These are phyloP conservation scores for Hypoxylon perforatum DNA, from an alignment of 495 filamentous ascomycete genomes.

Conservation along the genomic window DNA sequence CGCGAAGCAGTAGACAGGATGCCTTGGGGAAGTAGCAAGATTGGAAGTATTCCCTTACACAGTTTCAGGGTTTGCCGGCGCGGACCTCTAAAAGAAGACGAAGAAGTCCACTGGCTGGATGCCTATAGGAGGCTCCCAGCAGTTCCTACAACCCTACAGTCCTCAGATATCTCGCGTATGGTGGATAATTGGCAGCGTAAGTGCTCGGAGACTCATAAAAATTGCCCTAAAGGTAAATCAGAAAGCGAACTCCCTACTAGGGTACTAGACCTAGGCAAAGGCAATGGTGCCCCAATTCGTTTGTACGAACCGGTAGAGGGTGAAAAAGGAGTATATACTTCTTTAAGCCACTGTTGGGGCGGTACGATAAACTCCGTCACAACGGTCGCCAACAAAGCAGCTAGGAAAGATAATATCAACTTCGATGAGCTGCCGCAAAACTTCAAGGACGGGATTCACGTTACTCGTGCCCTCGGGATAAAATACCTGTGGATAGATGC, in stretches of 20 bases:
- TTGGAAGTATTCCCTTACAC: conserved; percentile 24
- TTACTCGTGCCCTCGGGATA: conserved; percentile 39
- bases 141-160: background rate
- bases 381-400: conserved; percentile 4
- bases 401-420: conserved; percentile 13
- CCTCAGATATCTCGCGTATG: conserved; percentile 1
- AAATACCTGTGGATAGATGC: conserved; percentile 51
- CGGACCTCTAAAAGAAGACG: background rate
- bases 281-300: background rate
- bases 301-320: conserved; percentile 13
- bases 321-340: conserved; percentile 18
- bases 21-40: conserved; percentile 25
- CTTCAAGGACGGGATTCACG: conserved; percentile 42
- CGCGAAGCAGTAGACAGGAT: conserved; percentile 13
- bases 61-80: conserved; percentile 28
- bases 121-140: conserved; percentile 17
- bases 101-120: conserved; percentile 15
- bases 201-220: conserved; percentile 8
- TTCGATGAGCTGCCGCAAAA: conserved; percentile 39
- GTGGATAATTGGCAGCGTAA: conserved; percentile 12
- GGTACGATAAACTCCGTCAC: conserved; percentile 23
- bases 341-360: conserved; percentile 38
- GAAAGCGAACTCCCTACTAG: conserved; percentile 24
- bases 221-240: background rate
- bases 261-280: conserved; percentile 28